phyloP scores from a whole-genome alignment of 2,329 filamentous ascomycete species.

The Drechmeria coniospora region DNA sequence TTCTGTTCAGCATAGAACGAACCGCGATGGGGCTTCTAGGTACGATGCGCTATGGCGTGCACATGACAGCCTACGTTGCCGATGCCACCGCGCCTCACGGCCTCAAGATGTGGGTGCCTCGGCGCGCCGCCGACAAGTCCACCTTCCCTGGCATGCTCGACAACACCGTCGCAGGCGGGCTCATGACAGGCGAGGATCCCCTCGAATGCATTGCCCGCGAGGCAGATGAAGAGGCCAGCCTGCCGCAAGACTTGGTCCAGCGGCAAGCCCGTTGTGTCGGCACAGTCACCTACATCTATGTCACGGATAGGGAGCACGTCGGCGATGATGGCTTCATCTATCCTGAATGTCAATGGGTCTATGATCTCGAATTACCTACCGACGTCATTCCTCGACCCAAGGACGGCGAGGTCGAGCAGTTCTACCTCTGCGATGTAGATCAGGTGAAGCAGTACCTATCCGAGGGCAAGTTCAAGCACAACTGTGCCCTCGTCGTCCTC shows the following conservation, averaged over 20 bases:
- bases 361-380: conserved; percentile 64
- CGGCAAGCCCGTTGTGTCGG: conserved; percentile 43
- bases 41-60: conserved; percentile 61
- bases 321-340: conserved; percentile 73
- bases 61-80: conserved; percentile 60
- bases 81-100: conserved; percentile 27
- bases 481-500: conserved; percentile 69
- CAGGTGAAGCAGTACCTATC: conserved; percentile 57
- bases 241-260: conserved; percentile 56
- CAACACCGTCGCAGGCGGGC: conserved; percentile 73
- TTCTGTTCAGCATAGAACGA: conserved; percentile 66
- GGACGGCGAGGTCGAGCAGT: conserved; percentile 80
- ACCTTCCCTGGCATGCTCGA: conserved; percentile 90
- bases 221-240: conserved; percentile 72
- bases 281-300: conserved; percentile 70
- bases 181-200: conserved; percentile 65
- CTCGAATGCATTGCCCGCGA: conserved; percentile 77
- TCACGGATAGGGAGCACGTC: conserved; percentile 59
- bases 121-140: conserved; percentile 59
- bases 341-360: conserved; percentile 84
- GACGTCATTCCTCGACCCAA: conserved; percentile 58
- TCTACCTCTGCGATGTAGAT: conserved; percentile 62
- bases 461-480: conserved; percentile 75
- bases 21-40: conserved; percentile 60
- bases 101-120: conserved; percentile 72